These are phyloP conservation scores for Pochonia chlamydosporia DNA, from an alignment of 2,329 filamentous ascomycete species.

Conservation along the genomic window DNA sequence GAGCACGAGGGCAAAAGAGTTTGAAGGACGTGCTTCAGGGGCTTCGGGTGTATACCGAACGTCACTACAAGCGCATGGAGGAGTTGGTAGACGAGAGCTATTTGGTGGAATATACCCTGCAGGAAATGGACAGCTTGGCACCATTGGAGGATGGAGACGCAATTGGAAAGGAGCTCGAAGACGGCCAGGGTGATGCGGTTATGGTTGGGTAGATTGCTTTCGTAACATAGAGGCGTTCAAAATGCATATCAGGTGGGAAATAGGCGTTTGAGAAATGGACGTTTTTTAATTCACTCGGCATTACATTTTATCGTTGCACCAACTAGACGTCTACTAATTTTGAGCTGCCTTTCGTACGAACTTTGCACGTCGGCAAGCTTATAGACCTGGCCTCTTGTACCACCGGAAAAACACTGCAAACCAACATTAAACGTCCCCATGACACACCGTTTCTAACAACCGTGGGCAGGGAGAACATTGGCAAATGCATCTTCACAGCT, in stretches of 20 bases:
- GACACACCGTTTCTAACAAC: too few relatives aligned
- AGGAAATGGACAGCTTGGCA: conserved; percentile 79
- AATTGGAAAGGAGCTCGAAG: conserved; percentile 29
- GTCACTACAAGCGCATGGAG: conserved; percentile 85
- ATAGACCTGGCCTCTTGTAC: too few relatives aligned
- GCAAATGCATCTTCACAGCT: too few relatives aligned
- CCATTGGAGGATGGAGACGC: conserved; percentile 32
- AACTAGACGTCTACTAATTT: too few relatives aligned
- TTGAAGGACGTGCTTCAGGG: conserved; percentile 81
- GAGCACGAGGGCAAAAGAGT: conserved; percentile 54
- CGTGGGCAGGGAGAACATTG: too few relatives aligned
- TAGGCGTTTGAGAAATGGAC: not conserved
- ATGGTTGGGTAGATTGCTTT: conserved; percentile 27
- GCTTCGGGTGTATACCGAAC: conserved; percentile 84
- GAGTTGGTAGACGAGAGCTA: conserved; percentile 93
- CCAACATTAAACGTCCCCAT: too few relatives aligned
- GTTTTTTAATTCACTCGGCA: not conserved
- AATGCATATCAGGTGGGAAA: not conserved
- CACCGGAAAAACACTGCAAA: too few relatives aligned
- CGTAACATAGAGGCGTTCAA: not conserved
- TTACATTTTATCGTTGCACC: not conserved
- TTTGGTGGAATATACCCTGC: conserved; percentile 84
- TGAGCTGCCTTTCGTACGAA: too few relatives aligned
- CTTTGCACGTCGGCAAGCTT: too few relatives aligned
- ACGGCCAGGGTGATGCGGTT: conserved; percentile 33